These are phyloP conservation scores for Solanum clarkiae DNA, from an alignment of 257 asterid species.

Conservation along the genomic window DNA sequence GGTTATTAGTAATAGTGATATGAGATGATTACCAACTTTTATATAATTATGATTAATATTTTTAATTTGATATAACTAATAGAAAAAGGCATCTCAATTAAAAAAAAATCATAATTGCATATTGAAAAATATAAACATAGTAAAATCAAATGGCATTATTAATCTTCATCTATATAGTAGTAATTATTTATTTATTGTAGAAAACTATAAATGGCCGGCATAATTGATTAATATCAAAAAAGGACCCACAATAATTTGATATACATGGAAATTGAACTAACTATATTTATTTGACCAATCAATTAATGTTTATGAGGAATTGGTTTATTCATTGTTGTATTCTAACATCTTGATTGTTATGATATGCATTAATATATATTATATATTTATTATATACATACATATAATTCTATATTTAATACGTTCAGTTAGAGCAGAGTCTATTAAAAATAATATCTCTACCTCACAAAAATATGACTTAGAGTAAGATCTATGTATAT, in stretches of 20 bases:
- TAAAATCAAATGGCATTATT: neutral
- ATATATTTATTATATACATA: no score
- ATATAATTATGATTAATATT: neutral
- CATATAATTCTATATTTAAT: neutral
- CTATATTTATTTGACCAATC: neutral
- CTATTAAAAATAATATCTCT: accelerated
- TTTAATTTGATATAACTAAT: neutral
- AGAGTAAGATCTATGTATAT: accelerated
- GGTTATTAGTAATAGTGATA: neutral
- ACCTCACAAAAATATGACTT: neutral
- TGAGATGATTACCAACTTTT: neutral
- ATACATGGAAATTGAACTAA: neutral
- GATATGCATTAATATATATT: neutral
- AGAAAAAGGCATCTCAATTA: neutral
- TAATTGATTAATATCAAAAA: neutral
- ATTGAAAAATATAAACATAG: neutral
- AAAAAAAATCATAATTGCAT: neutral
- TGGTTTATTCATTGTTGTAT: neutral
- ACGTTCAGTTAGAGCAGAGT: neutral
- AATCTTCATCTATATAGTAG: neutral
- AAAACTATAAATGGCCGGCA: neutral
- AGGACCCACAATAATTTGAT: neutral
- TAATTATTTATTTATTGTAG: neutral
- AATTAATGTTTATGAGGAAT: neutral
- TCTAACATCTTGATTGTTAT: neutral